Base-by-base conservation (phyloP, 306 rosid genomes). In the Ormosia semicastrata region DNA sequence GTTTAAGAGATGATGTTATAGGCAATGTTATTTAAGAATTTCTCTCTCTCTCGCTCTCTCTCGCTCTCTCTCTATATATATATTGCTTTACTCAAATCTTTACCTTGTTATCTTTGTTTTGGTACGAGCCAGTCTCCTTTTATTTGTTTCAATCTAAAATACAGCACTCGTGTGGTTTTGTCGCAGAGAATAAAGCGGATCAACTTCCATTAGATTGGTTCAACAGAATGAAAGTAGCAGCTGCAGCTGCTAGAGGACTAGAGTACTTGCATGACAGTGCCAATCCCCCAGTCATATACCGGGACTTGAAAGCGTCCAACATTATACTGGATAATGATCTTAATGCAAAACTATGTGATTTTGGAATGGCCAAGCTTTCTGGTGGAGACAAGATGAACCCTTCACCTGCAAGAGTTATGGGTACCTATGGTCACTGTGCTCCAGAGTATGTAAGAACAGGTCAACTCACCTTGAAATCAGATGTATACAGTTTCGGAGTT, bases 401-500 rank as follows among this genome's bases (percentile, higher is more conserved):
- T 39, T 78, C 87, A 65, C 86, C 98, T 5, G 88, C 97, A 9
- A 89, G 99, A 77, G 89, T 90, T 72, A 89, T 92, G 92, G 94
- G 93, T 0, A 91, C 96, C 4, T 93, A 87, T 40, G 99, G 98
- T 66, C 89, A 93, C 66, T 88, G 88, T 79, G 98, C 98, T 81
- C 99, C 99, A 11, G 99, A 95, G 81, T 92, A 88, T 66, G 70
- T 79, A 1, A 93, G 90, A 81, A 52, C 86, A 5, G 96, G 98
- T 12, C 84, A 85, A 1, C 73, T 87, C 73, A 86, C 93, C 30
- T 3, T 82, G 63, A 92, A 92, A 81, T 92, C 99, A 0, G 99
- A 95, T 65, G 94, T 95, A 2, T 95, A 93, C 75, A 92, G 98
- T 62, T 95, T 86, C 13, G 98, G 99, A 68, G 97, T 95, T 32